Base-by-base conservation (phyloP, 108 stramenopile genomes). In the Cylindrotheca closterium region DNA sequence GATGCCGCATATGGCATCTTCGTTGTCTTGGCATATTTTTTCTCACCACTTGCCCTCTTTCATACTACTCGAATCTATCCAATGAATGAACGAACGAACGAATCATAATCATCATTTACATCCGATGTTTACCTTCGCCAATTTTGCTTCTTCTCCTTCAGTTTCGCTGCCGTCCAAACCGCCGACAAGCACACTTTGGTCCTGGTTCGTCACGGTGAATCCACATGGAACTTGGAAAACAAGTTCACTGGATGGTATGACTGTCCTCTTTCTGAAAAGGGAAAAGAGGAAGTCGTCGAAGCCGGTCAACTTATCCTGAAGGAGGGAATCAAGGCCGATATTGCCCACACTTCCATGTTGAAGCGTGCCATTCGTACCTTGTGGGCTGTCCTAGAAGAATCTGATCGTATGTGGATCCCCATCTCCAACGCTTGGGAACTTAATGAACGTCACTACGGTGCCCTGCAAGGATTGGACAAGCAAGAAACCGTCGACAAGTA, bases 221-320 rank as follows among this genome's bases (percentile, higher is more conserved):
- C 93, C 4, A 94, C 88, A 2, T 98, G 96, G 97, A 98, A 98
- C 75, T 81, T 91, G 59, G 94, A 96, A 72, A 96, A 96, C 80
- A 86, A 88, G 68, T 98, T 98, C 79, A 98, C 98, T 4, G 96
- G 98, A 32, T 98, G 98, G 98, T 87, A 89, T 27, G 98, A 98
- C 67, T 91, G 92, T 21, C 96, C 96, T 1, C 81, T 99, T 19
- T 83, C 80, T 19, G 80, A 79, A 27, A 96, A 96, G 78, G 98
- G 98, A 7, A 73, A 91, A 65, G 77, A 91, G 55, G 98, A 99
- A 77, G 97, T 84, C 42, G 79, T 70, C 24, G 85, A 85, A 28
- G 90, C 81, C 24, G 92, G 90, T 34, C 52, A 79, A 63, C 79
- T 92, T 59, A 79, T 92, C 51, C 67, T 68, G 25, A 80, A 70